Percentiles rank a stretch among this genome's conserved stretches.
These are phyloP conservation scores for Diplocarpon rosae DNA, from an alignment of 2,329 filamentous ascomycete genomes.

Conservation along the genomic window DNA sequence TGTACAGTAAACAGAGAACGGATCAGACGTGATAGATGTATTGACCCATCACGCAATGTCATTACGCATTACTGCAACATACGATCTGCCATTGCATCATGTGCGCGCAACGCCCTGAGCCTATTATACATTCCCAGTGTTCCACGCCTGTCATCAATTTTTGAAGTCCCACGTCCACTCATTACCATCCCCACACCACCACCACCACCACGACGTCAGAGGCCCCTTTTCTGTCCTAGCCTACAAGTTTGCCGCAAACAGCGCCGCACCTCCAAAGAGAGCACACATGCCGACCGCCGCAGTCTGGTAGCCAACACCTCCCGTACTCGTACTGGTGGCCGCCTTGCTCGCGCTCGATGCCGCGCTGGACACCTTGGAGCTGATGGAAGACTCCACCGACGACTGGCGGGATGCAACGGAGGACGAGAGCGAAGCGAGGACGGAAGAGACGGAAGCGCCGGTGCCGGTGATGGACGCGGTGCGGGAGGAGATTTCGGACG, in stretches of 20 bases:
- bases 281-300: conserved; percentile 23
- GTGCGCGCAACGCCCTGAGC: no score
- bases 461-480: background rate
- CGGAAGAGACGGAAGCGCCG: conserved; percentile 1
- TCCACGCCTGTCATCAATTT: no score
- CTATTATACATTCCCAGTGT: no score
- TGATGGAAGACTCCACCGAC: background rate
- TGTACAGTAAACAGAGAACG: no score
- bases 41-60: no score
- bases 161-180: no score
- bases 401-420: conserved; percentile 4
- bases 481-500: background rate
- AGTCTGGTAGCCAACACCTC: conserved; percentile 18
- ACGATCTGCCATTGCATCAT: no score
- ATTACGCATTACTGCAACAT: no score
- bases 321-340: conserved; percentile 7
- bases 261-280: conserved; percentile 22
- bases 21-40: no score
- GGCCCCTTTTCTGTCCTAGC: no score
- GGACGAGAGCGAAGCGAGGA: background rate
- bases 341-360: conserved; percentile 1
- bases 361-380: background rate
- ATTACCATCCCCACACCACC: no score
- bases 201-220: no score
- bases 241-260: conserved; percentile 13